A percentile compares a stretch with the other conserved stretches of the same genome.
phyloP scores from a whole-genome alignment of 2,329 filamentous ascomycete species.

The Colletotrichum ledebouriae region DNA sequence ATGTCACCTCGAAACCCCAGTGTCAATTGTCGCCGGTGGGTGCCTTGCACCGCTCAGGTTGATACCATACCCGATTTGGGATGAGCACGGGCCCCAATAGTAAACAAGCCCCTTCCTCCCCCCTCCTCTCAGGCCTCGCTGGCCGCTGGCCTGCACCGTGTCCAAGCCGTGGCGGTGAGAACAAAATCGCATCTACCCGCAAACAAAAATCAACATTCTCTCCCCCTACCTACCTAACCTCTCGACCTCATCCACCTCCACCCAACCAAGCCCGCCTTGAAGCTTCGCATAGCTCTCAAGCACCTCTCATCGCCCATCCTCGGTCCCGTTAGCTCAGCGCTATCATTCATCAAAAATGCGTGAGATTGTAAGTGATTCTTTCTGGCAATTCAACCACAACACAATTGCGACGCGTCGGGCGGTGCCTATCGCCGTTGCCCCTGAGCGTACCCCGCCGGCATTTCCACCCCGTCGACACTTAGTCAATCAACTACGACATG shows the following conservation, averaged over 20 bases:
- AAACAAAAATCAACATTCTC: slow-evolving; percentile 55
- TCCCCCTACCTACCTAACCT: slow-evolving; percentile 45
- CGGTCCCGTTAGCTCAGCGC: slow-evolving; percentile 44
- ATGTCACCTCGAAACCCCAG: slow-evolving; percentile 33
- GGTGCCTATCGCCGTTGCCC: slow-evolving; percentile 47
- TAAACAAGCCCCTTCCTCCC: slow-evolving; percentile 52
- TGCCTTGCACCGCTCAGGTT: slow-evolving; percentile 26
- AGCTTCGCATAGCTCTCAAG: slow-evolving; percentile 50
- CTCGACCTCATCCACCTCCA: slow-evolving; percentile 46
- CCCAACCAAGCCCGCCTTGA: slow-evolving; percentile 42
- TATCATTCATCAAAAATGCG: slow-evolving; percentile 67
- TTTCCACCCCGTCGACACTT: slow-evolving; percentile 16
- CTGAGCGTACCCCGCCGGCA: slow-evolving; percentile 49
- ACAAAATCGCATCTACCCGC: slow-evolving; percentile 46
- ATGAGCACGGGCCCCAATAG: slow-evolving; percentile 47
- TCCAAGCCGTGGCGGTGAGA: slow-evolving; percentile 53
- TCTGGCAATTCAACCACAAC: slow-evolving; percentile 36
- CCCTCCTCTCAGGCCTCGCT: slow-evolving; percentile 20
- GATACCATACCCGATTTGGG: slow-evolving; percentile 48
- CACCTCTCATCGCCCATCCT: slow-evolving; percentile 46
- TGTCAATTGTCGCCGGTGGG: slow-evolving; percentile 29
- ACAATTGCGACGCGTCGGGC: slow-evolving; percentile 55
- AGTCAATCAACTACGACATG: slow-evolving; percentile 11
- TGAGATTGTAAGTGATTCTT: slow-evolving; percentile 72
- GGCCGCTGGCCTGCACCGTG: slow-evolving; percentile 25